Base-by-base conservation (phyloP, 495 filamentous ascomycete species). In the Darksidea phi region DNA sequence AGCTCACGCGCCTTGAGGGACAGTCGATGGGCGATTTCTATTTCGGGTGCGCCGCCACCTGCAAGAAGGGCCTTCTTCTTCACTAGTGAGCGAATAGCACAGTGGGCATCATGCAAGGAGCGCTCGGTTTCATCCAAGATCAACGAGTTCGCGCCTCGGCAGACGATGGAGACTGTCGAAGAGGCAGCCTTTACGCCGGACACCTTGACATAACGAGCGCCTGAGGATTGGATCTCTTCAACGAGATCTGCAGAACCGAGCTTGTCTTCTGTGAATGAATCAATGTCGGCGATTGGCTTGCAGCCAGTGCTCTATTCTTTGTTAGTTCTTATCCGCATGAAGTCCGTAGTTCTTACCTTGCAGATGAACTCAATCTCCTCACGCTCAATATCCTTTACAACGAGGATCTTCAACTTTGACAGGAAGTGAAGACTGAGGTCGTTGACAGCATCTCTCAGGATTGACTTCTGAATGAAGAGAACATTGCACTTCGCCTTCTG, bases 401-500 rank as follows among this genome's bases (percentile, higher is more conserved):
- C 89, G 43, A 97, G 82, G 64, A 98, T 98, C 78, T 93, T 93
- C 48, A 97, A 85, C 72, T 95, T 96, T 58, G 94, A 89, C 60
- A 98, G 87, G 83, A 97, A 98, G 79, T 98, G 94, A 54, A 97
- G 81, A 52, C 89, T 91, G 21, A 97, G 84, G 65, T 97, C 94
- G 79, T 98, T 97, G 76, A 98, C 91, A 46, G 94, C 94, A 71
- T 98, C 94, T 67, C 94, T 85, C 45, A 98, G 84, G 66, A 98
- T 98, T 17, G 93, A 97, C 76, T 98, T 98, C 72, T 98, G 94
- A 67, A 98, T 97, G 66, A 98, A 81, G 54, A 98, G 86, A 32
- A 98, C 95, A 70, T 98, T 98, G 80, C 94, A 98, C 77, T 97
- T 97, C 67, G 91, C 92, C 81, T 96, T 97, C 79, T 97, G 96